A percentile compares a stretch with the other conserved stretches of the same genome.
phyloP scores from a whole-genome alignment of 441 rosid species.

The Pelargonium fulgidum region DNA sequence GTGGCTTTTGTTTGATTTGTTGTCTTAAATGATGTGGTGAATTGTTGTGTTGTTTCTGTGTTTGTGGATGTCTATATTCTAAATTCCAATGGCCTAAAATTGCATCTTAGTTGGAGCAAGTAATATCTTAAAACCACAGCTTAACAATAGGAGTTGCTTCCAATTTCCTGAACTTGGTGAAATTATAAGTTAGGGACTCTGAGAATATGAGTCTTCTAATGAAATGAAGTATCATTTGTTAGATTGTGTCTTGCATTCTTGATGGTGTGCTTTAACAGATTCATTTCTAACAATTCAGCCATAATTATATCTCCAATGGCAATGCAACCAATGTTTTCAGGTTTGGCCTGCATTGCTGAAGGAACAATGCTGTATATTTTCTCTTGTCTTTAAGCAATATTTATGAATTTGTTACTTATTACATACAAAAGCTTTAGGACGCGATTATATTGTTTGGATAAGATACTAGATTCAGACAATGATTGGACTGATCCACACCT shows the following conservation, averaged over 20 bases:
- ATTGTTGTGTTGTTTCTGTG: not conserved
- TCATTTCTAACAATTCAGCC: no score
- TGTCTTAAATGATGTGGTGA: slow-evolving; percentile 1
- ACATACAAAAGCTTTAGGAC: no score
- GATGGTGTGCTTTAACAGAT: not conserved
- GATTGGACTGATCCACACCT: no score
- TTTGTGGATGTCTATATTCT: not conserved
- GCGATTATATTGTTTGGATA: no score
- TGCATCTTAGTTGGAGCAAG: not conserved
- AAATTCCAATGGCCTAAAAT: not conserved
- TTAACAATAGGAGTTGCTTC: not conserved
- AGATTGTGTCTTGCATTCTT: not conserved
- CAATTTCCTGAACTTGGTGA: not conserved
- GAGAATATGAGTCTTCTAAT: not conserved
- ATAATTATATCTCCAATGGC: no score
- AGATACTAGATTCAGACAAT: no score
- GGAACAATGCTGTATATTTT: no score
- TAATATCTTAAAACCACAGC: no score
- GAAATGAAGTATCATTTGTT: not conserved
- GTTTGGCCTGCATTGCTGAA: no score
- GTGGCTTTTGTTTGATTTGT: not conserved
- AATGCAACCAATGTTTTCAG: no score
- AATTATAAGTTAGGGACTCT: not conserved
- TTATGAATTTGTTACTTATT: no score
- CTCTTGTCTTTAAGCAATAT: no score